Conservation (phyloP, 768 basidiomycete species). For the Mycena belliarum region DNA sequence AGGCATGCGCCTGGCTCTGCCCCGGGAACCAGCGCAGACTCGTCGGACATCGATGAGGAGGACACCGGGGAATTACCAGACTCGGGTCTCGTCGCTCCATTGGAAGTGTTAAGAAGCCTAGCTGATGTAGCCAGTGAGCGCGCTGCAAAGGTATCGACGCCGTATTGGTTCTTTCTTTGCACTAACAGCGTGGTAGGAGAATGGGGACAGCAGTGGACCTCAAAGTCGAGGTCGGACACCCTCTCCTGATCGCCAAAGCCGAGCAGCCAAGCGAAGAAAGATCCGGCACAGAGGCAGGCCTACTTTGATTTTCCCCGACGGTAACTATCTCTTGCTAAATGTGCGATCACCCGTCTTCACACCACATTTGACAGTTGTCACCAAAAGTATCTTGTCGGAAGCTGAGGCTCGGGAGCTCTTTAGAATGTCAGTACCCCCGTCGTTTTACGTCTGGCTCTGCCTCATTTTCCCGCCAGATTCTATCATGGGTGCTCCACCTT, state of each 20-base stretch:
- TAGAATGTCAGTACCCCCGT: constrained; percentile 59
- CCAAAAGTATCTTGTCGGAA: constrained; percentile 79
- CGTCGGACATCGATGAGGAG: constrained; percentile 84
- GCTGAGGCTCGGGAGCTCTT: constrained; percentile 85
- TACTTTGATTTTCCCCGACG: constrained; percentile 73
- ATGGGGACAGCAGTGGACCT: constrained; percentile 74
- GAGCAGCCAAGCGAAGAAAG: constrained; percentile 74
- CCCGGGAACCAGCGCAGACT: constrained; percentile 74
- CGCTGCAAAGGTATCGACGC: constrained; percentile 63
- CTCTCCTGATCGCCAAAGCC: constrained; percentile 67
- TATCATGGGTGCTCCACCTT: constrained; percentile 93
- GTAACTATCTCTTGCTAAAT: constrained; percentile 38
- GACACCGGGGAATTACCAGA: constrained; percentile 80
- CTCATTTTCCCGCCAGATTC: constrained; percentile 53
- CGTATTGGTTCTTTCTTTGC: constrained; percentile 4
- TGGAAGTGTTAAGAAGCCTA: constrained; percentile 80
- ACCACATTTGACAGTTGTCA: constrained; percentile 59
- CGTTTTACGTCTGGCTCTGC: constrained; percentile 1
- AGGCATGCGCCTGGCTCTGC: constrained; percentile 63
- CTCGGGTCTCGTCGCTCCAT: constrained; percentile 80
- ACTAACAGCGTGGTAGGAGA: constrained; percentile 52
- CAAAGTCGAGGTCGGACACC: constrained; percentile 75
- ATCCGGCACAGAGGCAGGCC: constrained; percentile 61
- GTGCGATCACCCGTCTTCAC: constrained; percentile 1
- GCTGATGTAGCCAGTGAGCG: constrained; percentile 82